phyloP scores from a whole-genome alignment of 441 rosid genomes.

The Arabidopsis lyrata region DNA sequence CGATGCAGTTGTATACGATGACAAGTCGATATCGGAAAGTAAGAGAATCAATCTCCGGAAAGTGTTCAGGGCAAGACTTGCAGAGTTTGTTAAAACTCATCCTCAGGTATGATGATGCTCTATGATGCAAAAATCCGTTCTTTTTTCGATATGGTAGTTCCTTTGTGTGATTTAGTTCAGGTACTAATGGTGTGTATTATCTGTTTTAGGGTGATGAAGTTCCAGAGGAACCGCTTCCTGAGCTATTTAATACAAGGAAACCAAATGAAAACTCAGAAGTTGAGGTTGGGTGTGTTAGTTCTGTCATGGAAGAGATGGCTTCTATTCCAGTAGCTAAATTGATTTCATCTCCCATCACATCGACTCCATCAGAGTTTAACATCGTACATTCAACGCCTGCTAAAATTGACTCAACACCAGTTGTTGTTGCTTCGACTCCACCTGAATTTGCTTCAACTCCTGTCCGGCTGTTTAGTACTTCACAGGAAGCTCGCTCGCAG shows the following conservation, averaged over 20 bases:
- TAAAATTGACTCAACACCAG: slow-evolving; percentile 54
- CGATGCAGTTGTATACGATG: slow-evolving; percentile 52
- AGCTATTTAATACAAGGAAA: slow-evolving; percentile 58
- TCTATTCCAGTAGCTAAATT: slow-evolving; percentile 53
- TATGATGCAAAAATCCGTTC: not conserved
- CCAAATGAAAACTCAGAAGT: slow-evolving; percentile 21
- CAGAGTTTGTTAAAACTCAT: slow-evolving; percentile 59
- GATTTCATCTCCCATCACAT: slow-evolving; percentile 64
- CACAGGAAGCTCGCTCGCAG: slow-evolving; percentile 47
- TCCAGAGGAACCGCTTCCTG: slow-evolving; percentile 78
- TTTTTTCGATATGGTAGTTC: not conserved
- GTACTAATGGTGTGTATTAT: slow-evolving; percentile 2
- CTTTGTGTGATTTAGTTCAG: not conserved
- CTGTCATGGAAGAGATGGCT: slow-evolving; percentile 36
- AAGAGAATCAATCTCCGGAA: slow-evolving; percentile 59
- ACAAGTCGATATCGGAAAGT: slow-evolving; percentile 45
- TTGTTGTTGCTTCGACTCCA: slow-evolving; percentile 57
- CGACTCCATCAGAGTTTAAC: slow-evolving; percentile 45
- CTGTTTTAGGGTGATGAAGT: slow-evolving; percentile 71
- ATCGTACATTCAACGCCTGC: slow-evolving; percentile 57
- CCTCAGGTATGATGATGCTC: slow-evolving; percentile 58
- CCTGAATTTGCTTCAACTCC: slow-evolving; percentile 68
- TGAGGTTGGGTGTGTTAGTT: slow-evolving; percentile 20
- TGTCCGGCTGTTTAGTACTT: slow-evolving; percentile 51
- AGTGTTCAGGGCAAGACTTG: slow-evolving; percentile 64